These are phyloP conservation scores for Rubroboletus pulcherrimus DNA, from an alignment of 768 basidiomycete species.

Conservation along the genomic window DNA sequence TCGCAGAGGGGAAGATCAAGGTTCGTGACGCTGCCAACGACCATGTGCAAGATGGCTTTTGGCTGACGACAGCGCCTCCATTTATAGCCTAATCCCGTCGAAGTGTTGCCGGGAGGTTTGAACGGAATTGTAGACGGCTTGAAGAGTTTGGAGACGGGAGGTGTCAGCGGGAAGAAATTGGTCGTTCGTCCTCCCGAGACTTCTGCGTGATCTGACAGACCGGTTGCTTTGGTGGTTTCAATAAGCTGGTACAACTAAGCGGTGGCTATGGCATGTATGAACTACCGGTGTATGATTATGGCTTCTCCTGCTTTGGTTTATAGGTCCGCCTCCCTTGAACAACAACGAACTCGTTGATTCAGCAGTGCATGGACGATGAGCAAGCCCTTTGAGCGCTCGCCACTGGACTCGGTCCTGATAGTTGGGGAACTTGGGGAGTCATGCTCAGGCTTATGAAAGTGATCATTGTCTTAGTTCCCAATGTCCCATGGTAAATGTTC, in stretches of 20 bases:
- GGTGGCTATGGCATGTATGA: neutral
- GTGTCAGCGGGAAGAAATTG: constrained; percentile 39
- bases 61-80: neutral
- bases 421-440: too few species aligned
- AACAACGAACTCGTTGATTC: neutral
- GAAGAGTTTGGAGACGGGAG: constrained; percentile 23
- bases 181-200: constrained; percentile 27
- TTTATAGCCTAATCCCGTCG: constrained; percentile 34
- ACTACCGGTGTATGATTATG: neutral
- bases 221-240: neutral
- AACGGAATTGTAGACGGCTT: constrained; percentile 31
- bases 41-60: neutral
- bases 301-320: neutral
- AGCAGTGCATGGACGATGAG: too few species aligned
- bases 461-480: too few species aligned
- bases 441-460: too few species aligned
- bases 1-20: constrained; percentile 19
- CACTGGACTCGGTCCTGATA: neutral
- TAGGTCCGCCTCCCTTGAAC: neutral
- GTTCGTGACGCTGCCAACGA: neutral
- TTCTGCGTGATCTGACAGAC: neutral
- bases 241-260: neutral
- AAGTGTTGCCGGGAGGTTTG: constrained; percentile 38
- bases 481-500: too few species aligned
- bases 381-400: too few species aligned